Evolutionary conservation across 495 filamentous ascomycete genomes (phyloP).

Genomic region (Lepraria neglecta): DNA sequence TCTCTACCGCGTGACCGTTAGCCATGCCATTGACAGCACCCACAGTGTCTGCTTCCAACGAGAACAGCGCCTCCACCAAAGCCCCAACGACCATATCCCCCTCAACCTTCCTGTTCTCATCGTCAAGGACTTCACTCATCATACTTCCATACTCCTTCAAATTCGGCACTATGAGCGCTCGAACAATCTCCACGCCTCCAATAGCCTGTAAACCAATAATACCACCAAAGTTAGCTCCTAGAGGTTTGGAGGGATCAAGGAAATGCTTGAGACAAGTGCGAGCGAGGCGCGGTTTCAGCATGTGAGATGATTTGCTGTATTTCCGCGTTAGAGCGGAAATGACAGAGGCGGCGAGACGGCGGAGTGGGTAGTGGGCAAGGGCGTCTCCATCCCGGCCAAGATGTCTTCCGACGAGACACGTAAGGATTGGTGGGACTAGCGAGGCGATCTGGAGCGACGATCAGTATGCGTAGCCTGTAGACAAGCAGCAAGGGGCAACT

Average conservation of each 20-base stretch:
- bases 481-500: conserved; percentile 19
- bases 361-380: conserved; percentile 67
- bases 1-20: conserved; percentile 44
- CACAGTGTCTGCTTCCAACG: conserved; percentile 37
- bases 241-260: conserved; percentile 72
- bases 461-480: conserved; percentile 11
- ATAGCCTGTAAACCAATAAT: conserved; percentile 68
- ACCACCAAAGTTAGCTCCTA: conserved; percentile 80
- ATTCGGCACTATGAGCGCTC: conserved; percentile 72
- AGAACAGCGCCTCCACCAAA: conserved; percentile 53
- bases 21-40: conserved; percentile 41
- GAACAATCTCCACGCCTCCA: conserved; percentile 72
- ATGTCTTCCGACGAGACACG: conserved; percentile 81
- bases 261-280: conserved; percentile 85
- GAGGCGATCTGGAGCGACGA: conserved; percentile 48
- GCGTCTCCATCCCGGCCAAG: conserved; percentile 53
- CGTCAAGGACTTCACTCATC: conserved; percentile 56
- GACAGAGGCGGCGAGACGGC: conserved; percentile 75
- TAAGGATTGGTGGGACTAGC: conserved; percentile 81
- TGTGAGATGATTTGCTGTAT: conserved; percentile 66
- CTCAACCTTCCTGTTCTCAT: conserved; percentile 43
- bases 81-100: conserved; percentile 57
- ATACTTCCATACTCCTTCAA: conserved; percentile 68
- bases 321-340: conserved; percentile 65
- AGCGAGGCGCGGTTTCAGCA: conserved; percentile 79